These are phyloP conservation scores for Candida sp. DNA, from an alignment of 1,139 yeast genomes.

Conservation along the genomic window DNA sequence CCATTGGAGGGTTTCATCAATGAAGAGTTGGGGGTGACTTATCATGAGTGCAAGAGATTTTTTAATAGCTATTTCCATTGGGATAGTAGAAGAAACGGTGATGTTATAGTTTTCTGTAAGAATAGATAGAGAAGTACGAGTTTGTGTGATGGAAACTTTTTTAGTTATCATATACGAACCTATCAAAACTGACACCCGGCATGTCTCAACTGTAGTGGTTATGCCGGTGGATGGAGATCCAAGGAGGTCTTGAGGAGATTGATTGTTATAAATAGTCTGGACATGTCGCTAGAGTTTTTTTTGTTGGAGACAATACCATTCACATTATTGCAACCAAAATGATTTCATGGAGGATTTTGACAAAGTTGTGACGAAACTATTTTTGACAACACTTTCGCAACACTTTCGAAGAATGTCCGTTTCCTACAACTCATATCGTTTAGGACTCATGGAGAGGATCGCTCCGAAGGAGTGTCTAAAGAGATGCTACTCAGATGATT, in stretches of 20 bases:
- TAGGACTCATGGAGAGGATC: not conserved
- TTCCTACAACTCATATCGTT: not conserved
- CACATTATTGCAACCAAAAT: not conserved
- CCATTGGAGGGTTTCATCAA: constrained; percentile 53
- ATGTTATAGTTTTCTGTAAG: constrained; percentile 60
- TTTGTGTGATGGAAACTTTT: not conserved
- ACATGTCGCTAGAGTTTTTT: not conserved
- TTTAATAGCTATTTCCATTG: constrained; percentile 89
- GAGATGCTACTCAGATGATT: not conserved
- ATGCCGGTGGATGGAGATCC: too few species aligned
- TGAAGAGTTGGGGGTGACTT: constrained; percentile 32
- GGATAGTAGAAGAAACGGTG: constrained; percentile 84
- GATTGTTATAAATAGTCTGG: too few species aligned
- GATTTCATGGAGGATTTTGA: not conserved
- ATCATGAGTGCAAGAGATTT: constrained; percentile 54
- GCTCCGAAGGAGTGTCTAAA: too few species aligned
- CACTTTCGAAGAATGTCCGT: too few species aligned
- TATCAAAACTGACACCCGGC: too few species aligned
- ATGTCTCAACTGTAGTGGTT: too few species aligned
- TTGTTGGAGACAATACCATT: not conserved
- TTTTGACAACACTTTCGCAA: not conserved
- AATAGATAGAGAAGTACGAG: not conserved
- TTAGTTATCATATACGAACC: not conserved
- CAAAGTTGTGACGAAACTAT: not conserved
- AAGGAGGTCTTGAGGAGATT: too few species aligned